Evolutionary conservation across 345 rosid species (phyloP).

Genomic region (Pistacia atlantica): DNA sequence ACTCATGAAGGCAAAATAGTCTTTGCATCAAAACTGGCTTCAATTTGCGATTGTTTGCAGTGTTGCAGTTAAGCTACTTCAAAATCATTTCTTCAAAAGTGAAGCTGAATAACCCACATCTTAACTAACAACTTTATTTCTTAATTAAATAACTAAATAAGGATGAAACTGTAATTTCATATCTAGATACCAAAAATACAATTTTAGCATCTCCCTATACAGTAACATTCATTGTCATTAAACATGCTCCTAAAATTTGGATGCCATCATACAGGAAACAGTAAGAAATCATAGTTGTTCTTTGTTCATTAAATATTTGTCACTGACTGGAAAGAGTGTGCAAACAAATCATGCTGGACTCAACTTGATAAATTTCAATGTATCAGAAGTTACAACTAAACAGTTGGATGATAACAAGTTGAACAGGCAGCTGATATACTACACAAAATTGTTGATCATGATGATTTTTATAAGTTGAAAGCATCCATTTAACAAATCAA

Average conservation of each 20-base stretch:
- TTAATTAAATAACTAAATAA: too few relatives aligned
- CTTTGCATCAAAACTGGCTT: too few relatives aligned
- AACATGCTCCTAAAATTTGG: background rate
- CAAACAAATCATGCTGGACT: too few relatives aligned
- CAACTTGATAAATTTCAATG: background rate
- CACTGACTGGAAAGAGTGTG: too few relatives aligned
- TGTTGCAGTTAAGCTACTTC: too few relatives aligned
- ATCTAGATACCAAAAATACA: background rate
- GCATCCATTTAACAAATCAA: background rate
- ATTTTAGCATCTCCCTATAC: background rate
- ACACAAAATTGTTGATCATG: background rate
- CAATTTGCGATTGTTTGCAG: too few relatives aligned
- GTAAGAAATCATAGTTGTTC: background rate
- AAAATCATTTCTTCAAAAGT: too few relatives aligned
- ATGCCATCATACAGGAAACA: background rate
- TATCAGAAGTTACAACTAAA: background rate
- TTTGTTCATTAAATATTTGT: too few relatives aligned
- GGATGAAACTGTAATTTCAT: too few relatives aligned
- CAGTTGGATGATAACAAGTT: background rate
- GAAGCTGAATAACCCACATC: too few relatives aligned
- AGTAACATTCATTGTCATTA: background rate
- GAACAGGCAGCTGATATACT: background rate
- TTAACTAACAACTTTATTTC: too few relatives aligned
- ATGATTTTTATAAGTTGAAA: slow-evolving; percentile 1
- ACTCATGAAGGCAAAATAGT: too few relatives aligned